These are phyloP conservation scores for Aspergillus pseudoglaucus DNA, from an alignment of 2,329 filamentous ascomycete species.

Conservation along the genomic window DNA sequence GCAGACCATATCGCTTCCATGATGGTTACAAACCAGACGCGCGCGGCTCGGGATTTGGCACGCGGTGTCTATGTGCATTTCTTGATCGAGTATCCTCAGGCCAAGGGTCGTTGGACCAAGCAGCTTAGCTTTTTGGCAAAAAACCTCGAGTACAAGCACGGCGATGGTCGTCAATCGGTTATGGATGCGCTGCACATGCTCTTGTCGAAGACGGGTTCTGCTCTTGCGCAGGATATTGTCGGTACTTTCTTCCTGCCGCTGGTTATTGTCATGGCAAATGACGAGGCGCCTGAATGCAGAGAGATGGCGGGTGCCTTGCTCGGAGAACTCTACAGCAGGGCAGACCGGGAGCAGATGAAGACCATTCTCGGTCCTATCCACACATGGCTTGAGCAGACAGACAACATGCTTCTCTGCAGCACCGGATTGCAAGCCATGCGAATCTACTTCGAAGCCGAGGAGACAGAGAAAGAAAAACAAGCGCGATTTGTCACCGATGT, in stretches of 20 bases:
- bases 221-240: constrained; percentile 74
- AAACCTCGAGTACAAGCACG: constrained; percentile 84
- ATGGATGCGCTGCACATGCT: constrained; percentile 86
- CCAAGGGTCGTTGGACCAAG: constrained; percentile 79
- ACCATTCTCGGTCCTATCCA: constrained; percentile 66
- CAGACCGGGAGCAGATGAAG: constrained; percentile 64
- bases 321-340: constrained; percentile 71
- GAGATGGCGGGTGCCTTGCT: constrained; percentile 73
- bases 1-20: constrained; percentile 82
- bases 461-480: constrained; percentile 61
- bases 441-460: constrained; percentile 70
- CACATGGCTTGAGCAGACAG: constrained; percentile 68
- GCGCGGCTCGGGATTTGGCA: constrained; percentile 77
- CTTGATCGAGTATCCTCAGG: constrained; percentile 87
- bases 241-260: constrained; percentile 79
- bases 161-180: constrained; percentile 82
- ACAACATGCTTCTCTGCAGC: constrained; percentile 63
- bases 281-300: constrained; percentile 78
- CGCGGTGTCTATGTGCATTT: constrained; percentile 91
- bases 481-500: constrained; percentile 51
- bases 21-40: constrained; percentile 95
- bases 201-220: constrained; percentile 75
- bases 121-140: constrained; percentile 83
- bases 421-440: constrained; percentile 75
- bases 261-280: constrained; percentile 78